phyloP scores from a whole-genome alignment of 352 stramenopile species.

The Pythium apleroticum region DNA sequence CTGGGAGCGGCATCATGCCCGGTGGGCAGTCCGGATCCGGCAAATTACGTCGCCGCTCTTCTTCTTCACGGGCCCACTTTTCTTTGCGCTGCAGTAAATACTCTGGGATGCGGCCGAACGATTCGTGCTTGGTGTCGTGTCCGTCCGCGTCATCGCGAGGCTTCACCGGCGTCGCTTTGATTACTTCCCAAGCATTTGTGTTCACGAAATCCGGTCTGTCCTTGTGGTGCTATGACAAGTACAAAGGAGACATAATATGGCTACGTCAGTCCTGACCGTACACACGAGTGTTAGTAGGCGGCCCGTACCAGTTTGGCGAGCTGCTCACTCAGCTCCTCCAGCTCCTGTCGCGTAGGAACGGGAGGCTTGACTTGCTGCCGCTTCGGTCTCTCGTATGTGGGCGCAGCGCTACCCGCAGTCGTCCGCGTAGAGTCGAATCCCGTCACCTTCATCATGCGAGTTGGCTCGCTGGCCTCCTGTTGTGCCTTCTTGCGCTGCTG shows the following conservation, averaged over 20 bases:
- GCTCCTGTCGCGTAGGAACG: slow-evolving; percentile 23
- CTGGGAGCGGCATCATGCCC: slow-evolving; percentile 81
- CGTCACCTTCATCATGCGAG: neutral
- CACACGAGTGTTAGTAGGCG: neutral
- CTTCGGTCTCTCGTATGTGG: neutral
- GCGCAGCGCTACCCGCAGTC: neutral
- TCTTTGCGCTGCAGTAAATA: slow-evolving; percentile 77
- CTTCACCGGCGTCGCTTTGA: slow-evolving; percentile 40
- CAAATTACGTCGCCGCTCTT: slow-evolving; percentile 64
- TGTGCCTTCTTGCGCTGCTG: neutral
- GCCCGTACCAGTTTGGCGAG: slow-evolving; percentile 22
- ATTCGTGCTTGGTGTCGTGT: slow-evolving; percentile 28
- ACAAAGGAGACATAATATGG: neutral
- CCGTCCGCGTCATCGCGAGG: slow-evolving; percentile 21
- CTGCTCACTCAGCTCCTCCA: slow-evolving; percentile 21
- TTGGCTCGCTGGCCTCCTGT: neutral
- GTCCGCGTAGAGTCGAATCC: neutral
- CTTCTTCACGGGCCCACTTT: slow-evolving; percentile 83
- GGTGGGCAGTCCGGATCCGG: slow-evolving; percentile 85
- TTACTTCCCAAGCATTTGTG: slow-evolving; percentile 77
- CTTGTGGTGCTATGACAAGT: slow-evolving; percentile 42
- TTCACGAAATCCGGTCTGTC: slow-evolving; percentile 69
- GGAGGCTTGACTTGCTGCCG: slow-evolving; percentile 25
- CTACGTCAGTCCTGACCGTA: slow-evolving; percentile 2
- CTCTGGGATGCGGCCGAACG: slow-evolving; percentile 62